These are phyloP conservation scores for Pythium plurisporium DNA, from an alignment of 352 stramenopile species.

Conservation along the genomic window DNA sequence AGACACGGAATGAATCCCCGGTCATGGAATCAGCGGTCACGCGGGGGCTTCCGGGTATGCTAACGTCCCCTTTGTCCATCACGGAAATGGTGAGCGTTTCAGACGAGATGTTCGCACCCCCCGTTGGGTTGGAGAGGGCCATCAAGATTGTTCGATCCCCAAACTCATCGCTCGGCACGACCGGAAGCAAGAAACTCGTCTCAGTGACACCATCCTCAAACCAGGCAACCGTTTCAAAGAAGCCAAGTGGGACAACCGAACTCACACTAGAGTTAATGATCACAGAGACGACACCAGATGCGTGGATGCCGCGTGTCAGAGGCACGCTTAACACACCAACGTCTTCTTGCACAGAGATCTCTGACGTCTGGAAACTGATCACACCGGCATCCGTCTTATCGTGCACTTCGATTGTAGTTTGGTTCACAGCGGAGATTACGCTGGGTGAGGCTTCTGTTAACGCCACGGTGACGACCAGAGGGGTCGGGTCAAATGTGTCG, in stretches of 20 bases:
- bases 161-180: conserved; percentile 31
- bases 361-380: conserved; percentile 20
- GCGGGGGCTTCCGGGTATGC: conserved; percentile 27
- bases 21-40: conserved; percentile 1
- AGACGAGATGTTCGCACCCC: conserved; percentile 15
- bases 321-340: conserved; percentile 2
- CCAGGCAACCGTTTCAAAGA: conserved; percentile 24
- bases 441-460: conserved; percentile 20
- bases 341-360: conserved; percentile 22
- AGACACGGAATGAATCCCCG: conserved; percentile 30
- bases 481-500: conserved; percentile 13
- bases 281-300: conserved; percentile 22
- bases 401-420: conserved; percentile 22
- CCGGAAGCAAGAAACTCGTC: conserved; percentile 12
- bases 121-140: conserved; percentile 25
- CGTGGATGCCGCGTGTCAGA: conserved; percentile 8
- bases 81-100: conserved; percentile 25
- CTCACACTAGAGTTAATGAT: conserved; percentile 28
- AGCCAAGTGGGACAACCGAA: conserved; percentile 21
- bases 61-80: conserved; percentile 37
- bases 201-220: conserved; percentile 26
- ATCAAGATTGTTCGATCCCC: conserved; percentile 21
- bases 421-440: conserved; percentile 4
- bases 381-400: conserved; percentile 35
- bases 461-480: conserved; percentile 24